phyloP scores from a whole-genome alignment of 768 basidiomycete species.

The Lactarius deliciosus region DNA sequence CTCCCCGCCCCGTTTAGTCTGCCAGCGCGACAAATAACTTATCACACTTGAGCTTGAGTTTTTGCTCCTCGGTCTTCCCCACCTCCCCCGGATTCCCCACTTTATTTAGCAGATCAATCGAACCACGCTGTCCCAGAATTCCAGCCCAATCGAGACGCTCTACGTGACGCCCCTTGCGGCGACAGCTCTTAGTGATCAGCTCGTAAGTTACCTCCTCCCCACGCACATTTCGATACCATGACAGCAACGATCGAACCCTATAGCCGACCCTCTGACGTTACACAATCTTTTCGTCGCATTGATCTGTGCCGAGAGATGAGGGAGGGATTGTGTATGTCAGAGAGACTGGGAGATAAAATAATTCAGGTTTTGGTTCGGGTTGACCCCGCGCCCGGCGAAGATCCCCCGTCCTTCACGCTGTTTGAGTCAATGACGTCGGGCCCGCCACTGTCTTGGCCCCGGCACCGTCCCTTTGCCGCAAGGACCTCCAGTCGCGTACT shows the following conservation, averaged over 20 bases:
- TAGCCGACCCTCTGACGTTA: conserved; percentile 21
- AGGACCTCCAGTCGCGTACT: neutral
- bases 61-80: neutral
- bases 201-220: neutral
- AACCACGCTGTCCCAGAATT: neutral
- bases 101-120: neutral
- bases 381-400: neutral
- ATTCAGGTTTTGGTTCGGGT: neutral
- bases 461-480: neutral
- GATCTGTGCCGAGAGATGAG: neutral
- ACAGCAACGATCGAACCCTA: conserved; percentile 17
- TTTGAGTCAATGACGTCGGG: conserved; percentile 17
- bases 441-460: neutral
- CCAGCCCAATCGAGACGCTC: neutral
- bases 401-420: neutral
- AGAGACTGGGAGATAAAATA: neutral
- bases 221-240: conserved; percentile 7
- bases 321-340: neutral
- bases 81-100: neutral
- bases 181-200: conserved; percentile 2
- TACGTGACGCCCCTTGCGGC: neutral
- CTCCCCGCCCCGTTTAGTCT: neutral
- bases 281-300: neutral
- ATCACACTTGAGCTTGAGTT: neutral
- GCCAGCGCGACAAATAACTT: too few species aligned